Conservation (phyloP, 1,139 yeast genomes). For the Geotrichum siamense region DNA sequence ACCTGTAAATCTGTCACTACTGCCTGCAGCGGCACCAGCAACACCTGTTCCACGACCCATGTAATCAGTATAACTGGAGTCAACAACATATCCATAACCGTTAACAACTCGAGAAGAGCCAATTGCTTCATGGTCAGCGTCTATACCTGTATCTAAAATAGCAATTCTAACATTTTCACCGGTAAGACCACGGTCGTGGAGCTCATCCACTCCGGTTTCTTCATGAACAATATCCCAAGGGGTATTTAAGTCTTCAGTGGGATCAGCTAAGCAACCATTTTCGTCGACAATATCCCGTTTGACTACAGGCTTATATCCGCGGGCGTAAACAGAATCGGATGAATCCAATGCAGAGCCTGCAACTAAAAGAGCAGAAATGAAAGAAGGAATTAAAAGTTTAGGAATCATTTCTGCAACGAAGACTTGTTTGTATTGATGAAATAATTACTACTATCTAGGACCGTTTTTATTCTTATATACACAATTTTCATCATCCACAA, state of each 20-base stretch:
- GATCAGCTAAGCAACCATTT: neutral
- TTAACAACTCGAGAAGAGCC: constrained; percentile 15
- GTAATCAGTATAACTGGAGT: constrained; percentile 17
- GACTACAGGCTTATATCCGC: no score
- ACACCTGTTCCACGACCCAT: constrained; percentile 58
- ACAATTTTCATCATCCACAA: no score
- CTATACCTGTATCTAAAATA: constrained; percentile 23
- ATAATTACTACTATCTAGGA: no score
- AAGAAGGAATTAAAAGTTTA: no score
- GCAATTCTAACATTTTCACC: constrained; percentile 21
- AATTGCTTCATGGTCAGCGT: constrained; percentile 18
- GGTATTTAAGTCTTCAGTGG: neutral
- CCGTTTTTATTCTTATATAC: no score
- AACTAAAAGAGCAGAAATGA: no score
- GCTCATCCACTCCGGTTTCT: constrained; percentile 20
- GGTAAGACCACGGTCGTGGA: constrained; percentile 19
- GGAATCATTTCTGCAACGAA: no score
- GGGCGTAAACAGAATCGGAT: no score
- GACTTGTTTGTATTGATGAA: no score
- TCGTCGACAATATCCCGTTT: no score
- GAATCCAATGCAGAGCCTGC: no score
- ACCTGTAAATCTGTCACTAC: constrained; percentile 44
- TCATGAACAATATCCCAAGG: constrained; percentile 18
- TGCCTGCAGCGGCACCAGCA: constrained; percentile 47
- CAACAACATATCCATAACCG: constrained; percentile 20